Evolutionary conservation across 768 basidiomycete genomes (phyloP), one percentile per base, ranked within the genome.

Genomic region (Pleurotus pulmonarius): DNA sequence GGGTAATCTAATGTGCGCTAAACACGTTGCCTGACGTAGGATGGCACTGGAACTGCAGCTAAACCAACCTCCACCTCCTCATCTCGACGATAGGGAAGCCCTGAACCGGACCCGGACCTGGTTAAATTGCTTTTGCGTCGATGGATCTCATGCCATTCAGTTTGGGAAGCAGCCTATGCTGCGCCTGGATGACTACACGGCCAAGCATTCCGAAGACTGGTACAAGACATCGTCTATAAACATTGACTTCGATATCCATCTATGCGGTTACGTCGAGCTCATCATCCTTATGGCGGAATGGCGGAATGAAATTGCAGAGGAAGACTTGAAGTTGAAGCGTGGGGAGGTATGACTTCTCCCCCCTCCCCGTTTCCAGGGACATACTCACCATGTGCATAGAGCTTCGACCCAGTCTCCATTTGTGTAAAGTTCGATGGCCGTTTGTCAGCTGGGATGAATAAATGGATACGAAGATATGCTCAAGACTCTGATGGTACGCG

Each of bases 71-170:
- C 73, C 80, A 3, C 73, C 78, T 2, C 65, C 70, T 5, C 66
- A 69, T 20, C 81, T 81, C n/a, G 74, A 76, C 47, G 82, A 83
- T 61, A 77, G 86, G 26, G 87, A 90, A 74, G 75, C 77, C 20
- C 73, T 87, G 39, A 91, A 92, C 63, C 77, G 88, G 40, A 83
- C 82, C 24, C 75, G 90, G 57, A 86, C 85, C 22, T 91, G 88
- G 88, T 72, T 90, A 55, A 83, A 84, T 64, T 90, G 86, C 66
- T 88, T 83, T 65, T 85, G 86, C 60, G 80, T 87, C 55, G 90
- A 92, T 64, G 83, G 84, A 5, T 88, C 86, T 34, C 78, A 86
- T 62, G 83, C 86, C n/a, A 83, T 85, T 45, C 83, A 90, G 65
- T 86, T 86, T 63, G 89, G 88, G 9, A 90, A 89, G 63, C 79